Percentiles rank a stretch among this genome's conserved stretches.
These are phyloP conservation scores for Quercus alba DNA, from an alignment of 306 rosid genomes.

Conservation along the genomic window DNA sequence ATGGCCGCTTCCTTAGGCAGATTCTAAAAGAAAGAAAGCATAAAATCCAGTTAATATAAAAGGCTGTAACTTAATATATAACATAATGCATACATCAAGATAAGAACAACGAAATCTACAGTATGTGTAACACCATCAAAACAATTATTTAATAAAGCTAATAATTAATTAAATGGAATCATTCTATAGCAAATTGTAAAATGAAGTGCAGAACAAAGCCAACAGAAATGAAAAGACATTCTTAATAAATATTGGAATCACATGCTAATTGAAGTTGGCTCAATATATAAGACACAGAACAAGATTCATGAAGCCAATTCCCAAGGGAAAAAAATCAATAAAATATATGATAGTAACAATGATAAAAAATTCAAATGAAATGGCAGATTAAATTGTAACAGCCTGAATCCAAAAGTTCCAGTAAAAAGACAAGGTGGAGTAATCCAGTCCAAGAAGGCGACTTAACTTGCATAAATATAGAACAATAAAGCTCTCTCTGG, in stretches of 20 bases:
- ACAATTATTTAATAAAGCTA: not conserved
- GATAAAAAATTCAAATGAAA: no score
- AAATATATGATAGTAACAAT: not conserved
- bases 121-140: not conserved
- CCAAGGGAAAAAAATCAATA: not conserved
- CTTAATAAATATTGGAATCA: no score
- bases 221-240: no score
- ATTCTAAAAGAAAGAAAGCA: slow-evolving; percentile 50
- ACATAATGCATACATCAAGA: not conserved
- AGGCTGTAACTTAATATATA: not conserved
- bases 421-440: no score
- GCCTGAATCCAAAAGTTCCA: no score
- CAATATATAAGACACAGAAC: not conserved
- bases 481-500: no score
- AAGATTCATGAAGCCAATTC: not conserved
- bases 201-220: not conserved
- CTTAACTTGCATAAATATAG: no score
- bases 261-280: no score
- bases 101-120: not conserved
- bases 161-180: not conserved
- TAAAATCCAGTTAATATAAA: not conserved
- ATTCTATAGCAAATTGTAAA: not conserved
- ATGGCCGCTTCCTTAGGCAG: slow-evolving; percentile 59
- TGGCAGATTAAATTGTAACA: no score
- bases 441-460: no score